These are phyloP conservation scores for Anacardium occidentale DNA, from an alignment of 345 rosid species.

Conservation along the genomic window DNA sequence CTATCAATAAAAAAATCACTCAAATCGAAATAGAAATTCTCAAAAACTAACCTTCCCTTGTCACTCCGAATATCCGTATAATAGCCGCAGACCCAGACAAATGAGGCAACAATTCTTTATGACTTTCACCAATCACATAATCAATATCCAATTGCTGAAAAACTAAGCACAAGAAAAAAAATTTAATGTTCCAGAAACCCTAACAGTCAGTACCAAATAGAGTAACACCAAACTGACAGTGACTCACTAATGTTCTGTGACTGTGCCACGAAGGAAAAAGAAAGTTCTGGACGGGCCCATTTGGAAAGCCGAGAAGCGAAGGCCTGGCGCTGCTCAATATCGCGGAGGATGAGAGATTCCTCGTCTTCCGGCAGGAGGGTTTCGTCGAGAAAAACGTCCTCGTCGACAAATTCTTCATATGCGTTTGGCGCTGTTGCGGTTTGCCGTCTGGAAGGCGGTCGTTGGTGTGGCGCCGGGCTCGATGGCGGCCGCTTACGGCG, in stretches of 20 bases:
- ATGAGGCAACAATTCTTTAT: slow-evolving; percentile 53
- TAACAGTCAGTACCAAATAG: background rate
- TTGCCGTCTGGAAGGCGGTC: slow-evolving; percentile 52
- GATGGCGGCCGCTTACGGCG: slow-evolving; percentile 34
- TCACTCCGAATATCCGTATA: slow-evolving; percentile 84
- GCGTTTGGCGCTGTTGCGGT: slow-evolving; percentile 25
- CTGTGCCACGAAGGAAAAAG: slow-evolving; percentile 48
- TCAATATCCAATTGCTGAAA: slow-evolving; percentile 98
- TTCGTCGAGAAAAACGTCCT: slow-evolving; percentile 82
- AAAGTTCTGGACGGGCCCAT: slow-evolving; percentile 81
- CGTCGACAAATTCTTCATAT: slow-evolving; percentile 82
- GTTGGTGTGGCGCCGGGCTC: slow-evolving; percentile 28
- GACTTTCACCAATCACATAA: slow-evolving; percentile 65
- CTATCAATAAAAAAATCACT: no score
- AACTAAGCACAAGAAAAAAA: slow-evolving; percentile 31
- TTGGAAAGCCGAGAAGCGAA: slow-evolving; percentile 55
- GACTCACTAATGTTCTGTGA: slow-evolving; percentile 60
- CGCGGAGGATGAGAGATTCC: slow-evolving; percentile 70
- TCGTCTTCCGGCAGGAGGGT: slow-evolving; percentile 61
- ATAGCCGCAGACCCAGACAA: slow-evolving; percentile 81
- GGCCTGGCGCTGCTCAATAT: slow-evolving; percentile 68
- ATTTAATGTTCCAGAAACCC: slow-evolving; percentile 17
- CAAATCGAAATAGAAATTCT: background rate
- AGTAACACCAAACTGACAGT: background rate
- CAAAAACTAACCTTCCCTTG: slow-evolving; percentile 63